A percentile compares a stretch with the other conserved stretches of the same genome.
Conservation (phyloP, 352 stramenopile genomes). For the Salisapilia sapeloensis region DNA sequence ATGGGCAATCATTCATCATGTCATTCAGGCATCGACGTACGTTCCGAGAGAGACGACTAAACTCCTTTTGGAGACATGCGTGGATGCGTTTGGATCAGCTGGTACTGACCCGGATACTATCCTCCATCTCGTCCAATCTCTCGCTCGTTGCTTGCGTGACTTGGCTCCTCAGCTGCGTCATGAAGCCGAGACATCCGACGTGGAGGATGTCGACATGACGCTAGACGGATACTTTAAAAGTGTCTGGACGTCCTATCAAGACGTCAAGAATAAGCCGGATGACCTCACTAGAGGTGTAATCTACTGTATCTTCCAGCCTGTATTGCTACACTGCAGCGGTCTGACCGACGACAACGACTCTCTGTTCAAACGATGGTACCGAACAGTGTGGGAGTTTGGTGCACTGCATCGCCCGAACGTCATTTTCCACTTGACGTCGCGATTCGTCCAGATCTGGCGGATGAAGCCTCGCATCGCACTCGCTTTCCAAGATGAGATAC, state of each 20-base stretch:
- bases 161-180: slow-evolving; percentile 15
- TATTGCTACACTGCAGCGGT: slow-evolving; percentile 18
- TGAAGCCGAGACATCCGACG: slow-evolving; percentile 2
- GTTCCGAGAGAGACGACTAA: slow-evolving; percentile 19
- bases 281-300: slow-evolving; percentile 43
- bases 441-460: slow-evolving; percentile 47
- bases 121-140: slow-evolving; percentile 50
- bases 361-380: slow-evolving; percentile 42
- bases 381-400: slow-evolving; percentile 30
- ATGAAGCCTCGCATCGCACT: slow-evolving; percentile 21
- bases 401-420: slow-evolving; percentile 48
- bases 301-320: slow-evolving; percentile 50
- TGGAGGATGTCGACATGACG: slow-evolving; percentile 2
- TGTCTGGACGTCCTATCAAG: slow-evolving; percentile 51
- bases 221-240: slow-evolving; percentile 26
- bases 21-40: slow-evolving; percentile 29
- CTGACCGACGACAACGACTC: slow-evolving; percentile 5
- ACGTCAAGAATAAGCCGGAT: slow-evolving; percentile 55
- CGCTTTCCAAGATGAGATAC: slow-evolving; percentile 42
- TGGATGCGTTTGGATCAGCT: slow-evolving; percentile 29
- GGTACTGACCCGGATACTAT: slow-evolving; percentile 36
- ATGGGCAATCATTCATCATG: slow-evolving; percentile 31
- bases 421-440: slow-evolving; percentile 57
- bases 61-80: slow-evolving; percentile 15
- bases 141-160: slow-evolving; percentile 27